These are phyloP conservation scores for Penicillium sp. DNA, from an alignment of 2,329 filamentous ascomycete species.

Conservation along the genomic window DNA sequence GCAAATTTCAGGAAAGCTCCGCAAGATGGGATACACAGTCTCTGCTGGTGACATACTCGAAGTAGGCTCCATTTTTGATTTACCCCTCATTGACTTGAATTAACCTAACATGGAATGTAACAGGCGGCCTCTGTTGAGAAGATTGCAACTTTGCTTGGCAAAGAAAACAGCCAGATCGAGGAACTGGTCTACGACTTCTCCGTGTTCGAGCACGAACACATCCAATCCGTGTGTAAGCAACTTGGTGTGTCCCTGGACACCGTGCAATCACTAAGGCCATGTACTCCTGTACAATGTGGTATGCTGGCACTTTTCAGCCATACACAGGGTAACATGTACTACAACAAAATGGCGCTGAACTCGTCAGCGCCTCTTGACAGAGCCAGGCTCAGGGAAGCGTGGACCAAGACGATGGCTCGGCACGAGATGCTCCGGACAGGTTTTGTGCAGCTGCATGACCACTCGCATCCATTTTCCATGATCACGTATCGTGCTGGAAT, in stretches of 20 bases:
- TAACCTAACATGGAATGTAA: background rate
- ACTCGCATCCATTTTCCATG: constrained; percentile 65
- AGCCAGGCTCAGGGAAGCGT: constrained; percentile 50
- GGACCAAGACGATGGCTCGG: constrained; percentile 47
- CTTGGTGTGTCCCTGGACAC: constrained; percentile 26
- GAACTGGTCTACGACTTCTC: constrained; percentile 42
- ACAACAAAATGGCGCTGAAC: constrained; percentile 62
- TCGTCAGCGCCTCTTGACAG: constrained; percentile 41
- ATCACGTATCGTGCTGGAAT: constrained; percentile 49
- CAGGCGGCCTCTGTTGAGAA: constrained; percentile 33
- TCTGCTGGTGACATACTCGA: constrained; percentile 71
- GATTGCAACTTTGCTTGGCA: constrained; percentile 29
- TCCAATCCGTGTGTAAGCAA: constrained; percentile 25
- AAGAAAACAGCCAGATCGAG: constrained; percentile 29
- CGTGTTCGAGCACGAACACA: constrained; percentile 46
- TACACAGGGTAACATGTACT: constrained; percentile 62
- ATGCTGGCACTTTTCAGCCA: constrained; percentile 70
- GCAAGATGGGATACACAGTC: constrained; percentile 52
- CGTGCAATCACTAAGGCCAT: constrained; percentile 62
- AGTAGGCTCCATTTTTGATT: constrained; percentile 19
- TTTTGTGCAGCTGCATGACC: constrained; percentile 59
- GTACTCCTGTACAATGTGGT: constrained; percentile 71
- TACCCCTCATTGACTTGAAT: background rate
- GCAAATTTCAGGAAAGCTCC: constrained; percentile 66
- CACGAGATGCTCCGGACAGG: constrained; percentile 73